Base-by-base conservation (phyloP, 345 rosid species). In the Populus tremula region DNA sequence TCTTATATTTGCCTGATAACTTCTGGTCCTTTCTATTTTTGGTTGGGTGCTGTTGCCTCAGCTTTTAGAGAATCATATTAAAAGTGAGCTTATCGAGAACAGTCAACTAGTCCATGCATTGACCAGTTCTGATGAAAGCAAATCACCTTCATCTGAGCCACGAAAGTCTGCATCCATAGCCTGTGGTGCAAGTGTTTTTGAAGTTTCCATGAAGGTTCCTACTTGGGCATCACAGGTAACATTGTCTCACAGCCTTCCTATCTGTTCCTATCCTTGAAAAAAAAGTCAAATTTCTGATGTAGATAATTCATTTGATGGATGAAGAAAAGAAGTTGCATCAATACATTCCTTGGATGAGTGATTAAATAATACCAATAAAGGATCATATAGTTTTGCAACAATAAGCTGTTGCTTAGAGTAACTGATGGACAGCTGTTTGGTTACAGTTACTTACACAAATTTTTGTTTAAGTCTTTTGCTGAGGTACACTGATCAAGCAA, bases 181-280 rank as follows among this genome's bases (percentile, higher is more conserved):
- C 53, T 94, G 98, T 81, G 97, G 97, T 62, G 97, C 97, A 75
- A 91, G 90, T 82, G 97, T 94, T 50, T 91, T 89, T 86, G 98
- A 96, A 94, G 97, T 94, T 82, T 86, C 91, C 72, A 78, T 94
- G 93, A 93, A 90, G 85, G 95, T 96, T 81, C 97, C 99, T 50
- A 76, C 97, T 73, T 96, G 99, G 99, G 99, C 97, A 79, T 89
- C 93, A 23, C 98, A 94, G 98, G 99, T 96, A 83, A 82, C 69
- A 71, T 71, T 78, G 70, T 79, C 62, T 73, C 63, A 10, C 1
- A n/a, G n/a, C 20, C 45, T 25, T 16, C 63, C 67, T 54, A 20
- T 43, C 6, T 43, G 5, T 67, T 5, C n/a, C 17, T 61, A 5
- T 38, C 11, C 8, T 3, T 14, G n/a, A 31, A 47, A 65, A 29